Conservation (phyloP, 345 rosid species). For the rapeseed (Brassica napus) region Da-Ae NC_063439.1:8413001-8413500, state of each 20-base stretch:
- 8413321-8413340: constrained; percentile 2
- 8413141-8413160: constrained; percentile 27
- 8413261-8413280: constrained; percentile 11
- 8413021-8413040: neutral
- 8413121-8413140: neutral
- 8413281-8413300: neutral
- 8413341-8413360: neutral
- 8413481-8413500: neutral
- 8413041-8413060: neutral
- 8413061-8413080: neutral
- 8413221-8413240: constrained; percentile 18
- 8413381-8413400: neutral
- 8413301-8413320: neutral
- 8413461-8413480: constrained; percentile 15
- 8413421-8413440: constrained; percentile 4
- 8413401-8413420: constrained; percentile 7
- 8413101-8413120: constrained; percentile 2
- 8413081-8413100: neutral
- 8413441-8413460: constrained; percentile 25
- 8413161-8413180: constrained; percentile 28
- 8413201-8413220: constrained; percentile 26
- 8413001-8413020: neutral
- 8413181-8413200: constrained; percentile 18
- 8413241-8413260: constrained; percentile 24
- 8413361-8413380: neutral